Evolutionary conservation across 225 moss, liverwort and hornwort genomes (phyloP).

Genomic region (Pseudoscleropodium purum): DNA sequence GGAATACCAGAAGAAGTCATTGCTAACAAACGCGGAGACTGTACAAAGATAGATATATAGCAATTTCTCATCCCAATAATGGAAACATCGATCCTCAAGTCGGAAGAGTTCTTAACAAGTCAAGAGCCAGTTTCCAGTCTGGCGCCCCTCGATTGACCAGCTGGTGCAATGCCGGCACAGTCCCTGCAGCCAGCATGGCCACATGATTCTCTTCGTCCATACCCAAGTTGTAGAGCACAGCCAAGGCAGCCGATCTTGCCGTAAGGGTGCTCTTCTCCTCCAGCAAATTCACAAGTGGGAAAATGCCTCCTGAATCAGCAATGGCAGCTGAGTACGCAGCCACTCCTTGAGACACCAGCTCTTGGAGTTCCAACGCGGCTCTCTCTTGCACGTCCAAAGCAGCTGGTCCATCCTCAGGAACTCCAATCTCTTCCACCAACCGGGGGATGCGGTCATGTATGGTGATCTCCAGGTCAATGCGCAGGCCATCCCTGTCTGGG

Average conservation of each 20-base stretch:
- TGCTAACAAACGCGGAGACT: not conserved
- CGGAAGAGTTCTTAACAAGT: slow-evolving; percentile 54
- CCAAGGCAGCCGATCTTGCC: slow-evolving; percentile 45
- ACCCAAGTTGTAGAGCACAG: slow-evolving; percentile 57
- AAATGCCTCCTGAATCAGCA: slow-evolving; percentile 49
- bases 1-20: not conserved
- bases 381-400: slow-evolving; percentile 35
- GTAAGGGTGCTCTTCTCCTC: slow-evolving; percentile 17
- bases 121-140: slow-evolving; percentile 65
- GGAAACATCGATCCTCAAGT: slow-evolving; percentile 1
- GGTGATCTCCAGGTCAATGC: slow-evolving; percentile 34
- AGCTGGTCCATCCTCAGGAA: not conserved
- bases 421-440: slow-evolving; percentile 48
- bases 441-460: slow-evolving; percentile 54
- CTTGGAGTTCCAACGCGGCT: slow-evolving; percentile 39
- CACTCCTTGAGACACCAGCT: slow-evolving; percentile 53
- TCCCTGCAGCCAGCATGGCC: slow-evolving; percentile 51
- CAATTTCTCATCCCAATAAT: not conserved
- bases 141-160: slow-evolving; percentile 33
- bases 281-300: slow-evolving; percentile 48
- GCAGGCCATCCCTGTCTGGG: slow-evolving; percentile 6
- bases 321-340: slow-evolving; percentile 48
- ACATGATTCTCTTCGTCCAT: slow-evolving; percentile 60
- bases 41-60: not conserved
- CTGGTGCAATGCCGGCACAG: slow-evolving; percentile 28